Evolutionary conservation across 371 early-diverging fungal genomes (phyloP), one percentile per base, ranked within the genome.

Genomic region (Conidiobolus coronatus): DNA sequence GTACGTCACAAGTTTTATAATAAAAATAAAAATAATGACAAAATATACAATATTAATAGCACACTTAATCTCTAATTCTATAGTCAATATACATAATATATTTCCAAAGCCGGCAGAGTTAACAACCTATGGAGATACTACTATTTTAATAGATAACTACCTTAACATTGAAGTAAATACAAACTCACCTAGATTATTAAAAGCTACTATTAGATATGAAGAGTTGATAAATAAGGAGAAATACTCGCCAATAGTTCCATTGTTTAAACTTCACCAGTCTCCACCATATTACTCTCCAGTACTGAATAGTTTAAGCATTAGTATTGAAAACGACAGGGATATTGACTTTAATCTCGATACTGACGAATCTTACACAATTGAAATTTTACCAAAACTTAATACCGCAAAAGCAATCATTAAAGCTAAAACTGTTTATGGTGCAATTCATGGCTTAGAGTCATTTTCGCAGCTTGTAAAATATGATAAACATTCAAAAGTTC

Each of bases 401-500:
- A n/a, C 7, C 19, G 42, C 42, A 18, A 7, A 57, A 41, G 62
- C 66, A 0, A 54, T 54, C 12, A 64, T 83, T 19, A 60, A 53
- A 48, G 67, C 83, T 34, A 54, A 68, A 39, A 77, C 79, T 2
- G 59, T 76, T 17, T 85, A 72, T 66, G 85, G 85, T 11, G 77
- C 79, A 4, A 50, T 85, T 40, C 77, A 73, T 37, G 85, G 70
- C 9, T 60, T 85, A 2, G 81, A 78, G 50, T 81, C 81, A 0
- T 75, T 78, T 53, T 67, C 73, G 19, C 84, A 82, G 52, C 49
- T 83, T 37, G 52, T 81, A 37, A 55, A 62, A 29, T 52, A 34
- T 47, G 37, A 47, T 53, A 20, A 58, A 55, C 50, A 40, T 12
- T 15, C 22, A 21, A 17, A 39, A 4, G 11, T 29, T 36, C 8